phyloP scores from a whole-genome alignment of 1,284 basidiomycete species.

The Ganoderma sinense region DNA sequence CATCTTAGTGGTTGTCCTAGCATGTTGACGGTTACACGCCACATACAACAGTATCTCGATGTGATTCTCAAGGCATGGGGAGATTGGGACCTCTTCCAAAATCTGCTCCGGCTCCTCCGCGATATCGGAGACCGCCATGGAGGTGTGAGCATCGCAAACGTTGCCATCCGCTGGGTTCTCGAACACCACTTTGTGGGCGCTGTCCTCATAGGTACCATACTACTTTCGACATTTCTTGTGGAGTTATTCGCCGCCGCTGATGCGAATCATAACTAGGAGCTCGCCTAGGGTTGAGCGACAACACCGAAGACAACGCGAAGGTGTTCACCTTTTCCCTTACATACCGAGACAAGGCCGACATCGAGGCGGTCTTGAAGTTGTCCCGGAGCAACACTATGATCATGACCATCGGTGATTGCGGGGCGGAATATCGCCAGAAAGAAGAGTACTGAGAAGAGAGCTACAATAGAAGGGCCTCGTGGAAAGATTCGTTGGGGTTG shows the following conservation, averaged over 20 bases:
- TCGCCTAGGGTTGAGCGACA: conserved; percentile 75
- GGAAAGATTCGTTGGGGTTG: neutral
- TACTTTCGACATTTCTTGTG: neutral
- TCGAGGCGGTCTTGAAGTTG: conserved; percentile 63
- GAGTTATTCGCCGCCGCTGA: conserved; percentile 9
- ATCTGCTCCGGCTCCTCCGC: conserved; percentile 61
- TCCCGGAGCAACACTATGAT: conserved; percentile 69
- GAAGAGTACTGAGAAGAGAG: neutral
- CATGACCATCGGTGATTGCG: conserved; percentile 76
- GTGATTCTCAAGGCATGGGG: conserved; percentile 81
- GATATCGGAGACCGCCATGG: conserved; percentile 67
- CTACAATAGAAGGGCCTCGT: neutral
- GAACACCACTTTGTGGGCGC: conserved; percentile 79
- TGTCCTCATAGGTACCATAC: conserved; percentile 69
- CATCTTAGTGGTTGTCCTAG: neutral
- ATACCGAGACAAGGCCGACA: conserved; percentile 58
- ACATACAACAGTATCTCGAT: conserved; percentile 69
- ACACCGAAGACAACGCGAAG: conserved; percentile 67
- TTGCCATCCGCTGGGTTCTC: conserved; percentile 80
- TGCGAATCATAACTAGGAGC: conserved; percentile 54
- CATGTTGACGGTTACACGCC: conserved; percentile 11
- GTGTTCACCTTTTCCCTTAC: conserved; percentile 66
- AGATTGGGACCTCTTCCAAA: conserved; percentile 74
- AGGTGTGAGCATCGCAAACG: conserved; percentile 72
- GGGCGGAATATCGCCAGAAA: conserved; percentile 70